Percentiles rank a stretch among this genome's conserved stretches.
Conservation (phyloP, 371 early-diverging fungal genomes). For the Gilbertella persicaria region DNA sequence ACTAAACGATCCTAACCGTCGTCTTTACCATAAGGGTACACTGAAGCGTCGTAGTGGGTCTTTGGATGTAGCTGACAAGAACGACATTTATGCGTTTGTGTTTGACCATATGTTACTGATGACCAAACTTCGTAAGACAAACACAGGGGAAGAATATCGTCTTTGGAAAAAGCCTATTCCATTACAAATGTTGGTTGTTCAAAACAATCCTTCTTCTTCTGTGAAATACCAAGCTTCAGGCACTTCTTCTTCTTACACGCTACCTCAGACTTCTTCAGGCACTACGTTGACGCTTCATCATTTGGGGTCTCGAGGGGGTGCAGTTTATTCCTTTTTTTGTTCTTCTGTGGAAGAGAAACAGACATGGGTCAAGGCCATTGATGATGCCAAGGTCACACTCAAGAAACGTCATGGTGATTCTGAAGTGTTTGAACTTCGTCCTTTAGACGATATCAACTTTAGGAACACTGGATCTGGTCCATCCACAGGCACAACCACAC, state of each 20-base stretch:
- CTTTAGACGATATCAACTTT: conserved; percentile 46
- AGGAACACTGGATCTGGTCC: conserved; percentile 25
- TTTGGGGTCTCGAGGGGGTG: conserved; percentile 42
- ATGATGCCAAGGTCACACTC: conserved; percentile 66
- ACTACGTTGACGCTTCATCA: conserved; percentile 36
- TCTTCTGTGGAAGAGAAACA: conserved; percentile 75
- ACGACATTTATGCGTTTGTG: conserved; percentile 78
- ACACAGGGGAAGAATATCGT: conserved; percentile 60
- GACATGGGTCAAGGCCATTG: conserved; percentile 84
- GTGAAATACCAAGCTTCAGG: conserved; percentile 5
- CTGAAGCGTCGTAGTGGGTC: conserved; percentile 71
- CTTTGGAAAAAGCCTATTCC: conserved; percentile 72
- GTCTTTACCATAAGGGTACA: conserved; percentile 76
- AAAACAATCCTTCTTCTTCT: conserved; percentile 22
- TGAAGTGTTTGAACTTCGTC: conserved; percentile 68
- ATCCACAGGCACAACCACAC: conserved; percentile 34
- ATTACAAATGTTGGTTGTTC: conserved; percentile 57
- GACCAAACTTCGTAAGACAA: conserved; percentile 65
- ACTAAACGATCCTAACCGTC: conserved; percentile 70
- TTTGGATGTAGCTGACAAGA: conserved; percentile 66
- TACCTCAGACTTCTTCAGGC: conserved; percentile 2
- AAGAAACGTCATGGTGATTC: conserved; percentile 48
- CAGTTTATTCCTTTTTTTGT: conserved; percentile 41
- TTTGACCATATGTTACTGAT: conserved; percentile 89
- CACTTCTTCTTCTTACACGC: conserved; percentile 4